Conservation (phyloP, 1,284 basidiomycete species). For the Neolentinus lepideus region DNA sequence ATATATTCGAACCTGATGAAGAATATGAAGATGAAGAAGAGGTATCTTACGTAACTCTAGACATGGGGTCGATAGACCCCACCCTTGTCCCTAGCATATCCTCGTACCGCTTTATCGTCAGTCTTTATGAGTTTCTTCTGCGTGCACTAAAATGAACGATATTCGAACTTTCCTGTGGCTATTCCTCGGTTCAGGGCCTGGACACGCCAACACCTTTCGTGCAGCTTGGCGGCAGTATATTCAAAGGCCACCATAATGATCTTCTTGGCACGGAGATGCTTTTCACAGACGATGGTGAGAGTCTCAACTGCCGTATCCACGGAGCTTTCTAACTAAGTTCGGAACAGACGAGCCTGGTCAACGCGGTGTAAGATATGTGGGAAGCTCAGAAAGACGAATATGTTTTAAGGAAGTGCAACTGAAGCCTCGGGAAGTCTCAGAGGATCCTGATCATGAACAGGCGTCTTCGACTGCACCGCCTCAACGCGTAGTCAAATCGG, state of each 20-base stretch:
- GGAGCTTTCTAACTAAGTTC: neutral
- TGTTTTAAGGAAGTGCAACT: neutral
- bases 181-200: constrained; percentile 53
- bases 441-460: neutral
- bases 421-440: neutral
- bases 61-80: constrained; percentile 65
- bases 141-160: neutral
- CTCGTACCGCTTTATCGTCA: constrained; percentile 64
- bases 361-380: neutral
- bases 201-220: constrained; percentile 69
- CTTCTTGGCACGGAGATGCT: constrained; percentile 68
- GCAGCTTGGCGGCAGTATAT: constrained; percentile 64
- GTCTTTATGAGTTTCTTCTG: constrained; percentile 18
- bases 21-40: constrained; percentile 60
- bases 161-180: neutral
- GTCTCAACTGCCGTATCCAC: neutral
- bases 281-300: constrained; percentile 45
- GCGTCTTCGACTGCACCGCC: neutral
- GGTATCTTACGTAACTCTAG: constrained; percentile 61
- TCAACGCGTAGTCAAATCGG: neutral
- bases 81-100: constrained; percentile 63
- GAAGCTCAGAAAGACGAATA: neutral
- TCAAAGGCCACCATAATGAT: constrained; percentile 58
- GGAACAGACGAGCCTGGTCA: neutral
- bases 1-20: constrained; percentile 49